Conservation (phyloP, 2,329 filamentous ascomycete genomes). For the Clarireedia monteithiana region DNA sequence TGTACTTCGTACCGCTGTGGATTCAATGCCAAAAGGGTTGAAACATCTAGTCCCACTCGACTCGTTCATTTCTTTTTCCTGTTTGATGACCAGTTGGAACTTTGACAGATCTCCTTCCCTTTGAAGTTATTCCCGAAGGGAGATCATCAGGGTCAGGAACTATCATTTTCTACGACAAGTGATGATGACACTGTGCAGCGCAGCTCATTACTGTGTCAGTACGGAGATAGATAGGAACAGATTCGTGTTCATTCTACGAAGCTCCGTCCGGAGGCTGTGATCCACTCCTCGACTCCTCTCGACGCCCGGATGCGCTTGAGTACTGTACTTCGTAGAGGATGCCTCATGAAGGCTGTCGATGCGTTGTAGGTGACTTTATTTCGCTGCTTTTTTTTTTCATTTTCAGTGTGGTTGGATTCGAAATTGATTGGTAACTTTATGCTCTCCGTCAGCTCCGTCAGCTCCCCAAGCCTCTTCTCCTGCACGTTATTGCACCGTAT, state of each 20-base stretch:
- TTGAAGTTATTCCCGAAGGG: not conserved
- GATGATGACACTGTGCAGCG: not conserved
- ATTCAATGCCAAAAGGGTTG: too few species aligned
- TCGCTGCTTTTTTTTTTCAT: not conserved
- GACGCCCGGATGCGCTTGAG: not conserved
- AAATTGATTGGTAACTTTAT: constrained; percentile 5
- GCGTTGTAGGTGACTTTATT: not conserved
- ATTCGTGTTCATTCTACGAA: too few species aligned
- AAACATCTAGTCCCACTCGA: not conserved
- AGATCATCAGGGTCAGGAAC: constrained; percentile 2
- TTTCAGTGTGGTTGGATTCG: constrained; percentile 2
- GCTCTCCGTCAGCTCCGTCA: not conserved
- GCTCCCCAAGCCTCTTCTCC: not conserved
- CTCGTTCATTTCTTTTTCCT: not conserved
- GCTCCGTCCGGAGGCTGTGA: too few species aligned
- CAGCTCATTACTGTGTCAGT: not conserved
- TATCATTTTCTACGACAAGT: not conserved
- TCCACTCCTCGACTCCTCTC: too few species aligned
- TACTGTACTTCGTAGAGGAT: too few species aligned
- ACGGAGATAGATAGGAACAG: not conserved
- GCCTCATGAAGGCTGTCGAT: not conserved
- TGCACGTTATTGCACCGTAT: constrained; percentile 5
- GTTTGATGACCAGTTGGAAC: not conserved
- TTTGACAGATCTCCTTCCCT: not conserved
- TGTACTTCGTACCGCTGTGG: too few species aligned